Base-by-base conservation (phyloP, 768 basidiomycete species). In the Amyloporia xantha region DNA sequence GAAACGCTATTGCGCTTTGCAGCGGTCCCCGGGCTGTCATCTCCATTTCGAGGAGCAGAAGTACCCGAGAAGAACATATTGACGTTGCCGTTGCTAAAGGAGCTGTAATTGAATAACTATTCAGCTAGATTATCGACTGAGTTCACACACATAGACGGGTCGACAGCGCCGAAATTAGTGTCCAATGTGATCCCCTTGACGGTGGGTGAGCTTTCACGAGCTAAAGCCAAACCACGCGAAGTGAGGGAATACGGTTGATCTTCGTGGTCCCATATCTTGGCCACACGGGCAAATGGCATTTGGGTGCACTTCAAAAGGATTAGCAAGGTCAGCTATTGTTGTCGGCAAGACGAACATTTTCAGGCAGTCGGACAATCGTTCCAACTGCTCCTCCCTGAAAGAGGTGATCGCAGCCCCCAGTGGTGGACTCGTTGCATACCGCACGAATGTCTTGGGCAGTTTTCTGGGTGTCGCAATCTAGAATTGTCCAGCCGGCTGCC, bases 401-500 rank as follows among this genome's bases (percentile, higher is more conserved):
- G 9, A 78, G 60, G 48, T 74, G 74, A 21, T 60, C 60, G 57
- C 75, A 77, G 6, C 30, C 30, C 30, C 61, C 59, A 17, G 50
- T 33, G 20, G 58, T 49, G 11, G 62, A 58, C n/a, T 57, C 54
- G 50, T 58, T 58, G 62, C 78, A 79, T 2, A 77, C 74, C n/a
- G 77, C 66, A 6, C 75, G 72, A 41, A 78, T 71, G 35, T 75
- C 72, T 52, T 78, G 76, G 24, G 66, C 55, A 10, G 69, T 50
- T 0, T 60, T 52, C 49, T 70, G 65, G 2, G 71, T 59, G 25
- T 68, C 63, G 56, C 78, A 80, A 30, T 65, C 68, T 19, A 78
- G 54, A 36, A 79, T 76, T 26, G 68, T 64, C 77, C 77, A 80
- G 21, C 77, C 78, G n/a, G 72, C 77, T 4, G 75, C 74, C 5